Evolutionary conservation across 129 eudicot genomes (phyloP).

Genomic region (Calendula officinalis): DNA sequence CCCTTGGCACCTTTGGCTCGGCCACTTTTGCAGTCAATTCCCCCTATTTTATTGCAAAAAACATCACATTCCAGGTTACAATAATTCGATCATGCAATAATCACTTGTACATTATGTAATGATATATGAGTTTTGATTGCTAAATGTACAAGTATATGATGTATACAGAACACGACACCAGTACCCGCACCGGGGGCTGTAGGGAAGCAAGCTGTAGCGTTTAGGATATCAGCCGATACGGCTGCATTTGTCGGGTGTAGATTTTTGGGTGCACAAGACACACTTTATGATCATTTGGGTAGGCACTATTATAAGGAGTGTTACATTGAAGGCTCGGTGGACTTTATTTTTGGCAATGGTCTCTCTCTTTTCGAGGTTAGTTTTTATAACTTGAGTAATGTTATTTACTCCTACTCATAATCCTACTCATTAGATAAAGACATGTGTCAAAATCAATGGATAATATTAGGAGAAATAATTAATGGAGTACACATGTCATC

Average conservation of each 20-base stretch:
- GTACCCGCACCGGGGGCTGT: slow-evolving; percentile 72
- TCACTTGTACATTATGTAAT: neutral
- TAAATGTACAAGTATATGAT: slow-evolving; percentile 1
- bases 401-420: too few species aligned
- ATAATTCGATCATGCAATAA: neutral
- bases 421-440: too few species aligned
- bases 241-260: slow-evolving; percentile 76
- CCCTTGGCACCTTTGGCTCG: slow-evolving; percentile 82
- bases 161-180: slow-evolving; percentile 83
- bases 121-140: neutral
- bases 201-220: slow-evolving; percentile 87
- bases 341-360: slow-evolving; percentile 93
- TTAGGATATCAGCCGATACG: slow-evolving; percentile 84
- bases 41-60: slow-evolving; percentile 79
- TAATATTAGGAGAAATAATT: too few species aligned
- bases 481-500: too few species aligned
- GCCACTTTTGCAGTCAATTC: slow-evolving; percentile 96
- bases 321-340: slow-evolving; percentile 91
- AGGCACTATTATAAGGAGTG: slow-evolving; percentile 95
- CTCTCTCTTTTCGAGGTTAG: slow-evolving; percentile 86
- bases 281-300: slow-evolving; percentile 83
- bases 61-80: slow-evolving; percentile 75
- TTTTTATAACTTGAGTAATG: too few species aligned
- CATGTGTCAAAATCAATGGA: too few species aligned
- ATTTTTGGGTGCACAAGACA: slow-evolving; percentile 92